These are phyloP conservation scores for Elsinoe ampelina DNA, from an alignment of 2,329 filamentous ascomycete genomes.

Conservation along the genomic window DNA sequence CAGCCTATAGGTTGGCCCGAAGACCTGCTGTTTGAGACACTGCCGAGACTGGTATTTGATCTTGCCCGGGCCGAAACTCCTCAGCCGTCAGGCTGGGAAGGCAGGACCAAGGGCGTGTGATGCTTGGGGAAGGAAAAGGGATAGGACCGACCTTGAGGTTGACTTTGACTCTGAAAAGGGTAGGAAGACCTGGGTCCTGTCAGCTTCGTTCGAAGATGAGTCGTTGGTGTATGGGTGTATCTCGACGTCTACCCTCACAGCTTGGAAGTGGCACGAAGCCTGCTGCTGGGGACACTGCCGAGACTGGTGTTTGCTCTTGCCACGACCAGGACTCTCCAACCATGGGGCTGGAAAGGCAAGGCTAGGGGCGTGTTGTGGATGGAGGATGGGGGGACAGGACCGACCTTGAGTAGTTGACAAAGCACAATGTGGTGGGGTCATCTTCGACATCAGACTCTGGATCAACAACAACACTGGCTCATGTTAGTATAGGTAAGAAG, in stretches of 20 bases:
- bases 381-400: not conserved
- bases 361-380: not conserved
- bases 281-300: not conserved
- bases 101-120: not conserved
- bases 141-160: not conserved
- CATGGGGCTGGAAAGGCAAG: not conserved
- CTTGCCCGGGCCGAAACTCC: not conserved
- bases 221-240: not conserved
- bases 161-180: too few species aligned
- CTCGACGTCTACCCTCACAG: not conserved
- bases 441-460: too few species aligned
- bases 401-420: not conserved
- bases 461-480: too few species aligned
- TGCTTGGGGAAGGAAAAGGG: not conserved
- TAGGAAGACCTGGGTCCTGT: not conserved
- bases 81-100: not conserved
- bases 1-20: not conserved
- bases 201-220: not conserved
- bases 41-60: not conserved
- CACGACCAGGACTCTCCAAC: not conserved
- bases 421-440: too few species aligned
- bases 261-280: not conserved
- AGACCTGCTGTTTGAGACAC: not conserved
- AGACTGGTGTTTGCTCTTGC: constrained; percentile 9
- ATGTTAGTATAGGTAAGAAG: too few species aligned